Conservation (phyloP, 768 basidiomycete genomes). For the Termitomyces sp. region DNA sequence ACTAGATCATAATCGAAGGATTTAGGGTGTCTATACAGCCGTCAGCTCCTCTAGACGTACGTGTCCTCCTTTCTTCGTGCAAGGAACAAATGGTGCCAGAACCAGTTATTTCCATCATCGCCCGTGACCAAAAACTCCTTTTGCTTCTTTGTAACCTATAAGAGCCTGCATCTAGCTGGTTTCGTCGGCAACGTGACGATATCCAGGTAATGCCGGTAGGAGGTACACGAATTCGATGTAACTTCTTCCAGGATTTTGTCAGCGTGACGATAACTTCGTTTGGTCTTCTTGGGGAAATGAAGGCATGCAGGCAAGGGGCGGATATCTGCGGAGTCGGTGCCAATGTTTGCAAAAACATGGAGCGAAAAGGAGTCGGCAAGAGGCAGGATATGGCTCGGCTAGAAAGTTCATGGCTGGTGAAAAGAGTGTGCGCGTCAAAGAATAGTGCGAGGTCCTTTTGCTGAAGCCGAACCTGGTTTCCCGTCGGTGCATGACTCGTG, state of each 20-base stretch:
- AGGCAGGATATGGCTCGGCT: slow-evolving; percentile 64
- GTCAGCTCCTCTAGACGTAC: slow-evolving; percentile 28
- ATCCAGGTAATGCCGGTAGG: slow-evolving; percentile 71
- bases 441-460: slow-evolving; percentile 75
- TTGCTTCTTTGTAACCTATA: slow-evolving; percentile 64
- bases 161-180: slow-evolving; percentile 80
- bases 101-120: slow-evolving; percentile 39
- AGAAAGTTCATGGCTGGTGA: slow-evolving; percentile 34
- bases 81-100: slow-evolving; percentile 36
- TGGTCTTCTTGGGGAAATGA: slow-evolving; percentile 27
- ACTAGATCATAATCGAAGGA: neutral
- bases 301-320: slow-evolving; percentile 60
- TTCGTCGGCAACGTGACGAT: slow-evolving; percentile 84
- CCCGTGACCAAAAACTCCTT: slow-evolving; percentile 59
- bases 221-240: slow-evolving; percentile 84
- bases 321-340: slow-evolving; percentile 81
- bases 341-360: slow-evolving; percentile 88
- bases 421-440: slow-evolving; percentile 62
- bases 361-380: slow-evolving; percentile 87
- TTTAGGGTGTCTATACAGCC: neutral
- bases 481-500: neutral
- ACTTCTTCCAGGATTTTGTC: slow-evolving; percentile 80
- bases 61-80: slow-evolving; percentile 25
- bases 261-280: slow-evolving; percentile 64
- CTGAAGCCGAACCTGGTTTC: slow-evolving; percentile 62